These are phyloP conservation scores for apple (Malus domestica) DNA, from an alignment of 306 rosid genomes.

Conservation along the genomic window ASM211411v1 NC_041794.1:25112001-25112500, in stretches of 20 bases:
- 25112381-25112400: not conserved
- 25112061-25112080: not conserved
- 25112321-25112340: constrained; percentile 53
- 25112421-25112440: not conserved
- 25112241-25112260: constrained; percentile 18
- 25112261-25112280: constrained; percentile 63
- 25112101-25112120: not conserved
- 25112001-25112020: not conserved
- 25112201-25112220: not conserved
- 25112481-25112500: not conserved
- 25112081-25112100: not conserved
- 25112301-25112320: constrained; percentile 68
- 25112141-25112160: constrained; percentile 4
- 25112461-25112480: not conserved
- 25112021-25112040: not conserved
- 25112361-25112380: constrained; percentile 16
- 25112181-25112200: not conserved
- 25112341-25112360: constrained; percentile 73
- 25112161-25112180: not conserved
- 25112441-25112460: not conserved
- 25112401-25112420: not conserved
- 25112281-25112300: constrained; percentile 40
- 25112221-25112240: not conserved
- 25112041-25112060: not conserved
- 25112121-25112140: not conserved